Conservation (phyloP, 2,329 filamentous ascomycete genomes). For the Ilyonectria sp. region DNA sequence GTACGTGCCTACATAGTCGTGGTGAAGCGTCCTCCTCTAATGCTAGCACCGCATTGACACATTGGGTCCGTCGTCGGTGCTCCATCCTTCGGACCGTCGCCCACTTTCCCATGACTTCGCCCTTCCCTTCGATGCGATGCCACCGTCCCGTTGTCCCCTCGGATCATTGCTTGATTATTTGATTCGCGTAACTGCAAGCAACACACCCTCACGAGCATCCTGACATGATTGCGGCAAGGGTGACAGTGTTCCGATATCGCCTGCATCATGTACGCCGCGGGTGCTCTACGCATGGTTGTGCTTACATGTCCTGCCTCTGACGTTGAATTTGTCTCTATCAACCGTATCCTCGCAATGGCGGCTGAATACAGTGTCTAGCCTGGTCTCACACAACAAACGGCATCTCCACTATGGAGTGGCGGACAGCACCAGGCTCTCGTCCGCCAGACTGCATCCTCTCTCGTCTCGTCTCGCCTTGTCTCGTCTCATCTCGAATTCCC, state of each 20-base stretch:
- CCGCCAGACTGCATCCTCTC: constrained; percentile 8
- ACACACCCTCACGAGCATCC: constrained; percentile 14
- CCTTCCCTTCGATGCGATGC: constrained; percentile 15
- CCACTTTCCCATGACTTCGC: background rate
- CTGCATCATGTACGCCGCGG: constrained; percentile 13
- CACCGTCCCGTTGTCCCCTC: constrained; percentile 10
- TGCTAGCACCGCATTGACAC: background rate
- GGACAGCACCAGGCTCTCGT: constrained; percentile 4
- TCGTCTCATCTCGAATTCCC: constrained; percentile 11
- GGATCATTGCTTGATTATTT: constrained; percentile 10
- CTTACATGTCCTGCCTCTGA: constrained; percentile 14
- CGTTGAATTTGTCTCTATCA: constrained; percentile 22
- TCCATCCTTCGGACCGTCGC: constrained; percentile 6
- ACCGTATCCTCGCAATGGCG: constrained; percentile 3
- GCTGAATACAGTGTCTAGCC: constrained; percentile 20
- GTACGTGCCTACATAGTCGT: too few species aligned
- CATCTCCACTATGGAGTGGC: background rate
- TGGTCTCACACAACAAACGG: constrained; percentile 9
- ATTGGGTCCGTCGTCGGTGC: background rate
- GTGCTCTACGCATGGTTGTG: background rate
- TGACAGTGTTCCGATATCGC: constrained; percentile 9
- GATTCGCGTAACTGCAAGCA: constrained; percentile 4
- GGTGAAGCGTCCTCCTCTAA: background rate
- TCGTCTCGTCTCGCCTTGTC: background rate
- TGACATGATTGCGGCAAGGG: constrained; percentile 16